Evolutionary conservation across 2,329 filamentous ascomycete genomes (phyloP).

Genomic region (Sodiomyces alkalinus): DNA sequence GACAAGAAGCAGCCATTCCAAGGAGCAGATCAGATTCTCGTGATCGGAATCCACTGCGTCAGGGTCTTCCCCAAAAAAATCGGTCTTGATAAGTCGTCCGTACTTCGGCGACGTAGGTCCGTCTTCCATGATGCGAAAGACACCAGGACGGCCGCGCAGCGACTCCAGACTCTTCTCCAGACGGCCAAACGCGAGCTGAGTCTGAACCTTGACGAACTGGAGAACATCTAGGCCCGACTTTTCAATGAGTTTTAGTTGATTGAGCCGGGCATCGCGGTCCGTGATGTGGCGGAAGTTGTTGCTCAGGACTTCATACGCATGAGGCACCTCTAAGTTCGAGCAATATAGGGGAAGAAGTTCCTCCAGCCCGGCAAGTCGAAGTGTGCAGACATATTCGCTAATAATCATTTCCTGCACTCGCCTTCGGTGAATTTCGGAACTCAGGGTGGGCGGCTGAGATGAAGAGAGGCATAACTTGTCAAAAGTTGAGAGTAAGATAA

Average conservation of each 20-base stretch:
- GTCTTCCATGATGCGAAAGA: slow-evolving; percentile 36
- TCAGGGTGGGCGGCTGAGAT: slow-evolving; percentile 19
- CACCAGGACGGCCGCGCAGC: no score
- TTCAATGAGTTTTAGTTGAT: slow-evolving; percentile 59
- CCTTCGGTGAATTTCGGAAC: slow-evolving; percentile 15
- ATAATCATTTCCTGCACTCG: slow-evolving; percentile 59
- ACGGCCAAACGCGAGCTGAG: slow-evolving; percentile 33
- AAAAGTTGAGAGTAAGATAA: slow-evolving; percentile 51
- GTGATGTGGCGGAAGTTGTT: slow-evolving; percentile 62
- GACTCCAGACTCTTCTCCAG: no score
- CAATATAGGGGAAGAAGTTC: slow-evolving; percentile 81
- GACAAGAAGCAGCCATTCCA: slow-evolving; percentile 75
- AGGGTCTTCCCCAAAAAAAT: slow-evolving; percentile 53
- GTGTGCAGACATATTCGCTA: slow-evolving; percentile 64
- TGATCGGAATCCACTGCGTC: slow-evolving; percentile 43
- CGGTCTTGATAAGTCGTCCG: slow-evolving; percentile 50
- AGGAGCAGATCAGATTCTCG: slow-evolving; percentile 55
- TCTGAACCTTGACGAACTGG: slow-evolving; percentile 58
- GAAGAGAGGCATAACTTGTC: slow-evolving; percentile 33
- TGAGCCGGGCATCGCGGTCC: slow-evolving; percentile 46
- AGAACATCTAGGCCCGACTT: slow-evolving; percentile 58
- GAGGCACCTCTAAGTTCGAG: slow-evolving; percentile 52
- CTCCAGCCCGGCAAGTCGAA: slow-evolving; percentile 57
- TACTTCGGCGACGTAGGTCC: slow-evolving; percentile 35
- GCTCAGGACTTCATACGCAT: slow-evolving; percentile 57